Evolutionary conservation across 2,329 filamentous ascomycete species (phyloP).

Genomic region (Colletotrichum ledebouriae): DNA sequence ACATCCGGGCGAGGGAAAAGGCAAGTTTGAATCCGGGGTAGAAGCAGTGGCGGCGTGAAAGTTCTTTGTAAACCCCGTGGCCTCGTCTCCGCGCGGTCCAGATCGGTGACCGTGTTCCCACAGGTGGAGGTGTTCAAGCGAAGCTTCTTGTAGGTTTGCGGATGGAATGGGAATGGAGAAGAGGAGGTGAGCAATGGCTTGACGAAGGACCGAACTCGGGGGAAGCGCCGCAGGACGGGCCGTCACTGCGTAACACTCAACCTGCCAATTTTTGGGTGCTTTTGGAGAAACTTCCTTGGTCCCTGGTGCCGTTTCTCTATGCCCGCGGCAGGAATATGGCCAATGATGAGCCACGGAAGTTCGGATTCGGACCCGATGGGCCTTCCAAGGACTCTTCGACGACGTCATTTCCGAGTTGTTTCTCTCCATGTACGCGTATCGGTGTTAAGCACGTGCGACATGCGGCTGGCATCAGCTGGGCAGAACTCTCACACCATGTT

Average conservation of each 20-base stretch:
- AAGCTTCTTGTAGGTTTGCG: constrained; percentile 15
- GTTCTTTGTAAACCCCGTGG: constrained; percentile 14
- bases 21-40: constrained; percentile 37
- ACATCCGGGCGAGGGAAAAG: constrained; percentile 19
- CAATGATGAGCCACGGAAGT: constrained; percentile 15
- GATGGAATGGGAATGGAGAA: background rate
- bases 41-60: constrained; percentile 26
- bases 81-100: constrained; percentile 16
- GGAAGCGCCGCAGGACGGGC: background rate
- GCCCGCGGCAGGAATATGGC: constrained; percentile 1
- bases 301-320: constrained; percentile 16
- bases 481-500: background rate
- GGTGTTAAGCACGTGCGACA: background rate
- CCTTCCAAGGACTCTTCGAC: background rate
- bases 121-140: constrained; percentile 13
- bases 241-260: constrained; percentile 28
- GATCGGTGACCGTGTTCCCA: constrained; percentile 12
- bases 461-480: background rate
- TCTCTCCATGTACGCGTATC: constrained; percentile 11
- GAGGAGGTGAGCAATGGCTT: constrained; percentile 13
- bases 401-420: constrained; percentile 22
- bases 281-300: constrained; percentile 25
- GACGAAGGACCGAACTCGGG: constrained; percentile 8
- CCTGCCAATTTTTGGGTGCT: constrained; percentile 8
- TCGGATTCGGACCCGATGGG: constrained; percentile 31